phyloP scores from a whole-genome alignment of 495 filamentous ascomycete genomes.

The Tuber calosporum region DNA sequence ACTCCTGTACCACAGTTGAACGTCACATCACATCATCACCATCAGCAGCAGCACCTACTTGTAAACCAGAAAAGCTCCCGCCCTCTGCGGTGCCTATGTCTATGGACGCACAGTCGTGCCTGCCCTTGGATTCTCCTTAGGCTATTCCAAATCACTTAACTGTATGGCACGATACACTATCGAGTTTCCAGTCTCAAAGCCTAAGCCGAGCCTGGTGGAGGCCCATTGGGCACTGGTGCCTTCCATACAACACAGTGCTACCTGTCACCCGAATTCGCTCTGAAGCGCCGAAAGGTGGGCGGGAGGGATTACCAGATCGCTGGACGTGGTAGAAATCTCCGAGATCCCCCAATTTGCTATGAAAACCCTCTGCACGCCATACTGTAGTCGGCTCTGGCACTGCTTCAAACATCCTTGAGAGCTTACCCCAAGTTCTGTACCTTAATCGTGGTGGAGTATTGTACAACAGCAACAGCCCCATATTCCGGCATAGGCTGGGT shows the following conservation, averaged over 20 bases:
- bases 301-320: background rate
- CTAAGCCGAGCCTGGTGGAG: background rate
- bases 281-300: background rate
- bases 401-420: background rate
- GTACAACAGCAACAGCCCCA: background rate
- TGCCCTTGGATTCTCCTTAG: background rate
- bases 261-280: background rate
- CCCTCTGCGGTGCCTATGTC: background rate
- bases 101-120: background rate
- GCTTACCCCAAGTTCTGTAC: background rate
- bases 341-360: background rate
- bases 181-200: background rate
- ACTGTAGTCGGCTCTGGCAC: background rate
- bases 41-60: too few relatives aligned
- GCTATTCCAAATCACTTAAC: background rate
- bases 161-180: background rate
- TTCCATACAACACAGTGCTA: background rate
- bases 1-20: background rate
- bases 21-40: too few relatives aligned
- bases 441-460: background rate
- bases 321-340: conserved; percentile 3
- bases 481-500: too few relatives aligned
- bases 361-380: background rate
- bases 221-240: background rate
- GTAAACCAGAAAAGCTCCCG: background rate